Percentiles rank a stretch among this genome's conserved stretches.
These are phyloP conservation scores for Phytophthora litchii DNA, from an alignment of 352 stramenopile species.

Conservation along the genomic window DNA sequence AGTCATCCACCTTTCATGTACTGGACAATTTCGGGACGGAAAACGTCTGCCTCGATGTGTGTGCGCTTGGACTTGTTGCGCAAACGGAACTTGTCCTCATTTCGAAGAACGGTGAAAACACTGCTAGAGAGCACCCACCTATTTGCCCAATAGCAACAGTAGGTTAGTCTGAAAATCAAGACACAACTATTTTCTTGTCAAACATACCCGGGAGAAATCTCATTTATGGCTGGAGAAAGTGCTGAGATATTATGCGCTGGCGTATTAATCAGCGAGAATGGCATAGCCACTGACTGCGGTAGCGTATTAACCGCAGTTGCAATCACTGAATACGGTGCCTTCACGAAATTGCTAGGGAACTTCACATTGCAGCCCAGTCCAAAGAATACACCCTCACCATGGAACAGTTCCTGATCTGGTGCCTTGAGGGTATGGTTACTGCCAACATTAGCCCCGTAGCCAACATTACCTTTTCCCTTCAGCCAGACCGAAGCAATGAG, in stretches of 20 bases:
- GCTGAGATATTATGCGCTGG: constrained; percentile 75
- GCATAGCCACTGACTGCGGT: constrained; percentile 86
- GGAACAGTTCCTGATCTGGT: constrained; percentile 90
- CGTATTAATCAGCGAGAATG: constrained; percentile 80
- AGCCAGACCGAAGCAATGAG: constrained; percentile 93
- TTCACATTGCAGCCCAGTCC: constrained; percentile 94
- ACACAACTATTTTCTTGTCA: not conserved
- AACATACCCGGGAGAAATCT: constrained; percentile 74
- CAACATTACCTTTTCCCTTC: constrained; percentile 92
- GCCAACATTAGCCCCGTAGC: constrained; percentile 95
- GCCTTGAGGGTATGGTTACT: constrained; percentile 97
- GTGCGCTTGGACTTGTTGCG: constrained; percentile 80
- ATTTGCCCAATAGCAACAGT: constrained; percentile 1
- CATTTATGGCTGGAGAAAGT: constrained; percentile 84
- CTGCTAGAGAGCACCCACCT: constrained; percentile 92
- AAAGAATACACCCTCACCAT: constrained; percentile 96
- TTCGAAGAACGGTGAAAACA: constrained; percentile 91
- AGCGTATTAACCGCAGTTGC: constrained; percentile 92
- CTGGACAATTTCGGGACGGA: constrained; percentile 74
- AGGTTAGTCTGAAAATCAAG: constrained; percentile 1
- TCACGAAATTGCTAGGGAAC: constrained; percentile 94
- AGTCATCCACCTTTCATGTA: constrained; percentile 73
- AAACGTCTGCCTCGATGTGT: constrained; percentile 59
- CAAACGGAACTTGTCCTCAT: constrained; percentile 89
- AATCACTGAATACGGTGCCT: constrained; percentile 94